phyloP scores from a whole-genome alignment of 345 rosid genomes.

The Chamaenerion angustifolium region DNA sequence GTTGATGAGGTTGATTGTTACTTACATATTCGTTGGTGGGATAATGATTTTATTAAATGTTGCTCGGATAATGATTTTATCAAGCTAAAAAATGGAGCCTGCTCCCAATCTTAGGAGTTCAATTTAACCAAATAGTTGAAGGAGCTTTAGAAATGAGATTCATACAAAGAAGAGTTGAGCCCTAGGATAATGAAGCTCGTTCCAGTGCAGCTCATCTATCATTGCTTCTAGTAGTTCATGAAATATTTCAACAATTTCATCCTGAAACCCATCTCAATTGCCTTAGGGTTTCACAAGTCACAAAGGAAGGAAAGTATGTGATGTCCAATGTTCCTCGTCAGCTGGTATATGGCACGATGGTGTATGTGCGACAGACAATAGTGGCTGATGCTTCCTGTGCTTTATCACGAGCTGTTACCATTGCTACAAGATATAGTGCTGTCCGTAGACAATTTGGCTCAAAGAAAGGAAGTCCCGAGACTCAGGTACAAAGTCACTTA shows the following conservation, averaged over 20 bases:
- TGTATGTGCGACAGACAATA: slow-evolving; percentile 71
- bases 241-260: background rate
- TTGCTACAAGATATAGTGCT: slow-evolving; percentile 93
- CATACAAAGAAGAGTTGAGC: no score
- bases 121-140: no score
- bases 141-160: no score
- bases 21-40: background rate
- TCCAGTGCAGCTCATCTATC: no score
- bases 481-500: slow-evolving; percentile 45
- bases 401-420: slow-evolving; percentile 83
- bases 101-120: no score
- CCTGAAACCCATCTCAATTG: slow-evolving; percentile 12
- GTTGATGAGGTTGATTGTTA: slow-evolving; percentile 84
- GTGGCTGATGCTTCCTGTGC: slow-evolving; percentile 83
- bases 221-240: no score
- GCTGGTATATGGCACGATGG: slow-evolving; percentile 94
- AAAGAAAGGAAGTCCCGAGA: slow-evolving; percentile 57
- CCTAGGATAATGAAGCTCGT: no score
- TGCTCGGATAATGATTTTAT: no score
- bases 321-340: slow-evolving; percentile 82
- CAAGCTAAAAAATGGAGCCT: no score
- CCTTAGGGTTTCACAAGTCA: slow-evolving; percentile 74
- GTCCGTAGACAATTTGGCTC: slow-evolving; percentile 96
- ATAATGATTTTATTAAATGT: no score
- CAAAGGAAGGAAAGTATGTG: slow-evolving; percentile 72